These are phyloP conservation scores for Erodium trifolium DNA, from an alignment of 441 rosid species.

Conservation along the genomic window DNA sequence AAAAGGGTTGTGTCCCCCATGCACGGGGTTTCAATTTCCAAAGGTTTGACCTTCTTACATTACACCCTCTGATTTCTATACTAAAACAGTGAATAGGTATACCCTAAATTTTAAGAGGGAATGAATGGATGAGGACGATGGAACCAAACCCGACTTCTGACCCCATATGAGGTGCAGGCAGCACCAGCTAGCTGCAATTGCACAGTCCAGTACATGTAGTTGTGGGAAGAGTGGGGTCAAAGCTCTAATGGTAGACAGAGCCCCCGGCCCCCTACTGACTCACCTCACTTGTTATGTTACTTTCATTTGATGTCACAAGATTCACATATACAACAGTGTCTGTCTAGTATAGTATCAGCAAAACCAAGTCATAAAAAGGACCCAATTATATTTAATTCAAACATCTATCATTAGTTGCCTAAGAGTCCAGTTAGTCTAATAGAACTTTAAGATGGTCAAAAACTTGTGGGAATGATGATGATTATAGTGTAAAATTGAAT, in stretches of 20 bases:
- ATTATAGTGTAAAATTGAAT: background rate
- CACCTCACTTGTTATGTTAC: conserved; percentile 29
- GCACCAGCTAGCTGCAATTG: too few relatives aligned
- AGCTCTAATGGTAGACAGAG: conserved; percentile 3
- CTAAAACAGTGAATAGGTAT: too few relatives aligned
- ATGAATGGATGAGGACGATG: background rate
- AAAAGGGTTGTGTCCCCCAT: background rate
- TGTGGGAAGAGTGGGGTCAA: conserved; percentile 8
- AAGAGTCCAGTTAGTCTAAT: background rate
- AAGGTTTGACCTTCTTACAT: too few relatives aligned
- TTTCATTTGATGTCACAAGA: conserved; percentile 28
- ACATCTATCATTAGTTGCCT: background rate
- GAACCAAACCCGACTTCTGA: background rate
- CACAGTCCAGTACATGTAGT: background rate
- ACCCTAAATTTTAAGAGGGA: too few relatives aligned
- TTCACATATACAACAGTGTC: background rate
- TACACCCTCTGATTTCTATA: too few relatives aligned
- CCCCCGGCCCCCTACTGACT: background rate
- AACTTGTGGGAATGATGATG: background rate
- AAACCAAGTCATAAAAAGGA: background rate
- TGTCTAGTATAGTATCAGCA: background rate
- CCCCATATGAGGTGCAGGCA: conserved; percentile 3
- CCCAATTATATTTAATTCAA: background rate
- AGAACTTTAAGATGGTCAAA: background rate
- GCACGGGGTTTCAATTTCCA: too few relatives aligned